Evolutionary conservation across 2,329 filamentous ascomycete genomes (phyloP), one percentile per base, ranked within the genome.

Genomic region (Fonsecaea monophora): DNA sequence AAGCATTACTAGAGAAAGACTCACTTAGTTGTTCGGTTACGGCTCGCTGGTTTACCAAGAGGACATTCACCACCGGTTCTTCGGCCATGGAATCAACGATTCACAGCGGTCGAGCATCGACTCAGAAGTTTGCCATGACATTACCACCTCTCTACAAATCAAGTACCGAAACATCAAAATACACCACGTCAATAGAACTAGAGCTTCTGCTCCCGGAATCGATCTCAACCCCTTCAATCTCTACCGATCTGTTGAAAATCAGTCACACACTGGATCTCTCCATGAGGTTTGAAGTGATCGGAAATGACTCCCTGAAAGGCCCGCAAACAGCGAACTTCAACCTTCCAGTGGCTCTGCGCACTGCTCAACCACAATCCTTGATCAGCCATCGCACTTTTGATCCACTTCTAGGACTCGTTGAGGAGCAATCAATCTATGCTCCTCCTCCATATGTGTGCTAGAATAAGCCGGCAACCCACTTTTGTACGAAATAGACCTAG

Each of bases 161-260:
- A 8, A 48, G 34, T 34, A 32, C 53, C 12, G 59, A 68, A 4
- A 50, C 53, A 21, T 60, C 53, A 15, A 59, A 60, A 50, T 69
- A 67, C 61, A 56, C 67, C 18, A 68, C 70, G 8, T 53, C 55
- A n/a, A 65, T 65, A 59, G 64, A 65, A 15, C 35, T 71, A 15
- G 64, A 70, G 35, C 64, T 71, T n/a, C 58, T 68, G 1, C 55
- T 71, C 8, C 70, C 70, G n/a, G 65, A 70, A 53, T 67, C 67
- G 6, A 62, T 69, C n/a, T 38, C 62, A 4, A 61, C 38, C 13
- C 70, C 70, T 12, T 65, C 70, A 7, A 56, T 71, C 42, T 63
- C 63, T 45, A 68, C 70, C 4, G 62, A 65, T 13, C 21, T 71
- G 9, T 59, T 70, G 53, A 42, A 58, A 10, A 34, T 71, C 60